These are phyloP conservation scores for Ustilago tritici DNA, from an alignment of 1,284 basidiomycete genomes.

Conservation along the genomic window DNA sequence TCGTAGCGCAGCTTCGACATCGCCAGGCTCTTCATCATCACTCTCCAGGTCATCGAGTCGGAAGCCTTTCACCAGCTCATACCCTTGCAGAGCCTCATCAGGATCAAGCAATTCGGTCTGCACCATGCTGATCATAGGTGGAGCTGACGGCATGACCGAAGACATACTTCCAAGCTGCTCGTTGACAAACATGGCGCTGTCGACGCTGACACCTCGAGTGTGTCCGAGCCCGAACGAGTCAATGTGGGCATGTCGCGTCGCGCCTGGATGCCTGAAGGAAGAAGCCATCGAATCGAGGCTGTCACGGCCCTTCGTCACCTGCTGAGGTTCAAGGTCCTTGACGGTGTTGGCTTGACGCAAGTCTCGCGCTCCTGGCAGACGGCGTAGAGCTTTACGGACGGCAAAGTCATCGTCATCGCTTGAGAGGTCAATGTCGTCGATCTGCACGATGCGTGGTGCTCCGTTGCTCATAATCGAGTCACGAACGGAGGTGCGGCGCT, in stretches of 20 bases:
- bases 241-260: slow-evolving; percentile 21
- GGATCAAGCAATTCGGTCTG: slow-evolving; percentile 63
- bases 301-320: slow-evolving; percentile 22
- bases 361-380: slow-evolving; percentile 63
- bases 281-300: slow-evolving; percentile 58
- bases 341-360: slow-evolving; percentile 61
- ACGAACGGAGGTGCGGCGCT: slow-evolving; percentile 21
- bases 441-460: slow-evolving; percentile 62
- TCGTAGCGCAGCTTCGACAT: slow-evolving; percentile 62
- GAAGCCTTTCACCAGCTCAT: slow-evolving; percentile 66
- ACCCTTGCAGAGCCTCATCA: slow-evolving; percentile 62
- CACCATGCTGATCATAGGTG: slow-evolving; percentile 52
- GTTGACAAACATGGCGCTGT: slow-evolving; percentile 23
- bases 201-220: slow-evolving; percentile 36
- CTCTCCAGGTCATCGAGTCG: slow-evolving; percentile 56
- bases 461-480: slow-evolving; percentile 35
- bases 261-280: slow-evolving; percentile 31
- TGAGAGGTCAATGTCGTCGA: slow-evolving; percentile 66
- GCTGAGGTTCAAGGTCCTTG: slow-evolving; percentile 45
- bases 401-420: slow-evolving; percentile 66
- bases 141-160: slow-evolving; percentile 12
- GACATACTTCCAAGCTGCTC: slow-evolving; percentile 15
- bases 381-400: slow-evolving; percentile 58
- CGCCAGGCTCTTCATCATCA: slow-evolving; percentile 63
- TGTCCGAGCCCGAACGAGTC: slow-evolving; percentile 34